These are phyloP conservation scores for Pythium aquatile DNA, from an alignment of 352 stramenopile species.

Conservation along the genomic window DNA sequence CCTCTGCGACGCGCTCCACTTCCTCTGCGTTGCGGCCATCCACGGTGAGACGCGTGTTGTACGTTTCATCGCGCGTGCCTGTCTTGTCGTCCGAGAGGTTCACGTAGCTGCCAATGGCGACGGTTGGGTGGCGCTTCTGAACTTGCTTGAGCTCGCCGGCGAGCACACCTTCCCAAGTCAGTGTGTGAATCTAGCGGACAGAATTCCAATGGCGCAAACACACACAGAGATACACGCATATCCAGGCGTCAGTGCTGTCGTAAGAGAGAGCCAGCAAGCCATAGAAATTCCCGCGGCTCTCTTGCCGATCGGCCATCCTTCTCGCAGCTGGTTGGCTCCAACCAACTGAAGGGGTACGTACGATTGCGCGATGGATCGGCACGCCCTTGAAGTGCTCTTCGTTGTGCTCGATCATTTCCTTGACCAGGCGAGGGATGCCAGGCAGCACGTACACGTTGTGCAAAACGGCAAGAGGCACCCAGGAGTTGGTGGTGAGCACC, in stretches of 20 bases:
- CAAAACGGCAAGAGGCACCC: constrained; percentile 74
- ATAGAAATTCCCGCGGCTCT: neutral
- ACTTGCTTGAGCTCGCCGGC: constrained; percentile 58
- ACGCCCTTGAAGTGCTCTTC: constrained; percentile 78
- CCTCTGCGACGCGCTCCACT: constrained; percentile 52
- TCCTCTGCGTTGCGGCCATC: constrained; percentile 53
- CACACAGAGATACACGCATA: neutral
- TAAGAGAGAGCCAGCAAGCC: constrained; percentile 7
- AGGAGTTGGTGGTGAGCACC: constrained; percentile 49
- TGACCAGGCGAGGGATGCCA: constrained; percentile 78
- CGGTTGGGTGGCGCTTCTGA: constrained; percentile 61
- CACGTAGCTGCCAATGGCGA: constrained; percentile 84
- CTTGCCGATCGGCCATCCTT: neutral
- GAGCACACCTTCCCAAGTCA: constrained; percentile 67
- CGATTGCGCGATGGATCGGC: constrained; percentile 71
- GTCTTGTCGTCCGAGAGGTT: constrained; percentile 71
- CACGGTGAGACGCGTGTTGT: constrained; percentile 70
- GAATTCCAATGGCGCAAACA: constrained; percentile 14
- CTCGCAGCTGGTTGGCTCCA: neutral
- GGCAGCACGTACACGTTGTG: constrained; percentile 86
- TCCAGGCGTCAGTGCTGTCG: neutral
- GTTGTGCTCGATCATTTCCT: constrained; percentile 79
- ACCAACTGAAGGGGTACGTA: constrained; percentile 28
- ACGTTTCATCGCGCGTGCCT: constrained; percentile 49
- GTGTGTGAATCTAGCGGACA: constrained; percentile 53